phyloP scores from a whole-genome alignment of 495 filamentous ascomycete species.

The Polyplosphaeria fusca region DNA sequence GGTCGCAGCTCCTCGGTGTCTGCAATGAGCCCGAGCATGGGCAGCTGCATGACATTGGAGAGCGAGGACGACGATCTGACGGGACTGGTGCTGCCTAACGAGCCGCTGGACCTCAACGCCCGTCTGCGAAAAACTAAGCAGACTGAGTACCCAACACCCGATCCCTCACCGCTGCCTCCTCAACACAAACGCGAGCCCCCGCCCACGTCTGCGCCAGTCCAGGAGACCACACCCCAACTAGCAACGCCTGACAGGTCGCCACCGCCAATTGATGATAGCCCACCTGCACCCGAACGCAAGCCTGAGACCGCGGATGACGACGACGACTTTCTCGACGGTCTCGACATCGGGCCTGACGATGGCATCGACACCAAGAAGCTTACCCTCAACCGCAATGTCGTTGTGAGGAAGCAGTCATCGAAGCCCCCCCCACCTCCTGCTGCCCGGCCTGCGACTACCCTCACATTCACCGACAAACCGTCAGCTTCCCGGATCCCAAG shows the following conservation, averaged over 20 bases:
- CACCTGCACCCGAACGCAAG: slow-evolving; percentile 28
- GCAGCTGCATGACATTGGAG: slow-evolving; percentile 85
- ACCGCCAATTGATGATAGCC: neutral
- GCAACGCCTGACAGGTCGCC: neutral
- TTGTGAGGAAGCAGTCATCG: slow-evolving; percentile 70
- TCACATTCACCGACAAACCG: slow-evolving; percentile 83
- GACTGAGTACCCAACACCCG: slow-evolving; percentile 31
- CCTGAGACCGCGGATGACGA: slow-evolving; percentile 48
- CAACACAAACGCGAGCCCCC: slow-evolving; percentile 19
- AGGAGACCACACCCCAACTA: slow-evolving; percentile 2
- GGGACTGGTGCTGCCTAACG: slow-evolving; percentile 77
- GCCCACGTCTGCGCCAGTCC: slow-evolving; percentile 29
- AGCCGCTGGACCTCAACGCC: slow-evolving; percentile 74
- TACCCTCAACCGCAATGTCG: slow-evolving; percentile 89
- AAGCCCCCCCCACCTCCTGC: slow-evolving; percentile 46
- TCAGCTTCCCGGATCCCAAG: slow-evolving; percentile 47
- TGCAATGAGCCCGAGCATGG: slow-evolving; percentile 83
- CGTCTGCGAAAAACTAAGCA: slow-evolving; percentile 63
- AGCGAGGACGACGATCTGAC: slow-evolving; percentile 91
- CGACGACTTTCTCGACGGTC: slow-evolving; percentile 81
- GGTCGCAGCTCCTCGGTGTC: slow-evolving; percentile 81
- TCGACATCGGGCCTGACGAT: slow-evolving; percentile 82
- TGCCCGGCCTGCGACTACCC: slow-evolving; percentile 68
- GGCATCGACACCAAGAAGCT: slow-evolving; percentile 75
- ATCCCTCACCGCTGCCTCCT: slow-evolving; percentile 24